Base-by-base conservation (phyloP, 1,284 basidiomycete genomes). In the Volvariella surrecta region DNA sequence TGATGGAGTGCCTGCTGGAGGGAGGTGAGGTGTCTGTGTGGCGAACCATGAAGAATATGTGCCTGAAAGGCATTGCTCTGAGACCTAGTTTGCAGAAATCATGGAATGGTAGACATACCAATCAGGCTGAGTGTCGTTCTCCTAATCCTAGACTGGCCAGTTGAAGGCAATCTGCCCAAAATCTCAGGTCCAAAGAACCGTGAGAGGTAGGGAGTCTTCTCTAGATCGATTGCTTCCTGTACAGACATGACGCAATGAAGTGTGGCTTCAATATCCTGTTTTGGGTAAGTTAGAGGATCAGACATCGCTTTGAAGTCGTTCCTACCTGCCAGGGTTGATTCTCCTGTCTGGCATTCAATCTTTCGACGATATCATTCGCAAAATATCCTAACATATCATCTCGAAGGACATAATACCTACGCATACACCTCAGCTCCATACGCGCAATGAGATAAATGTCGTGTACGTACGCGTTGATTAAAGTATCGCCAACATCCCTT, bases 21-120 rank as follows among this genome's bases (percentile, higher is more conserved):
- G 67, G 42, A 58, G 66, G 56, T 28, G 39, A 18, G 7, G 4
- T 9, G 56, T 60, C 47, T 59, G 70, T 48, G 56, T 67, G 45
- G 59, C 70, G 56, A 92, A 91, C 88, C 89, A 93, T 6, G 87
- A 83, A 2, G 89, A 79, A 54, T 92, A 94, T 1, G 82, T 73
- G 13, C 83, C 89, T 92, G 52, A 6, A 37, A 17, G 2, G 31
- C 13, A 37, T 19, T 37, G 43, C 39, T n/a, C n/a, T 40, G 13
- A 35, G 32, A 42, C 24, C 6, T 37, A 16, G 18, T 19, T 7
- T 6, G 34, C 6, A 15, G 44, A 22, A 30, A 32, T 24, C 13
- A 42, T 20, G 17, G 39, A 18, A 13, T 28, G 38, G 17, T 17
- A 43, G 16, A 55, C 68, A 38, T 48, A 85, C 89, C 88, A 19